Conservation (phyloP, 192 early-diverging fungal genomes). For the Coemansia sp. region DNA sequence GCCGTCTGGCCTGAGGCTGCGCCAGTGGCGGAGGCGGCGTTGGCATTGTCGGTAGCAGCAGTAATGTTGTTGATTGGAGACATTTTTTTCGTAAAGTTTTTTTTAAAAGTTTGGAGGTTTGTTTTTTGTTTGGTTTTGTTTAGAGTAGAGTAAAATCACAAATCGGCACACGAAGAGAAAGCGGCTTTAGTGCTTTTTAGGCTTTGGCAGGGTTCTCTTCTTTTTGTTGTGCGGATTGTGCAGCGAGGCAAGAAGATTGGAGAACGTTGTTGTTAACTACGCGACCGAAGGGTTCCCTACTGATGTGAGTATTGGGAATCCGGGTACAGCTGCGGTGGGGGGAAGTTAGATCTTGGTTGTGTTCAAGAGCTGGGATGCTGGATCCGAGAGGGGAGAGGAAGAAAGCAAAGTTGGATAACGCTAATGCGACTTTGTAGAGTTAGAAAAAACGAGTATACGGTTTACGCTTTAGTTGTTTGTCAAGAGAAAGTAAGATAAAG, state of each 20-base stretch:
- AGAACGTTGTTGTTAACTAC: conserved; percentile 57
- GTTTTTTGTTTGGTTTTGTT: conserved; percentile 10
- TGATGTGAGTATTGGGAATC: conserved; percentile 8
- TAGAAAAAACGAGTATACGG: not conserved
- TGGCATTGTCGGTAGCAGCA: conserved; percentile 20
- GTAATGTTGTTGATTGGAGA: conserved; percentile 42
- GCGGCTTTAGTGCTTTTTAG: conserved; percentile 58
- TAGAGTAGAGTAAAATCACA: conserved; percentile 23
- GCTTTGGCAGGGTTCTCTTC: conserved; percentile 69
- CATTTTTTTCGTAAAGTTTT: conserved; percentile 11
- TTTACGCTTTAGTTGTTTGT: not conserved
- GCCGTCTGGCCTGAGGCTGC: conserved; percentile 50
- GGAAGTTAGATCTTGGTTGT: conserved; percentile 12
- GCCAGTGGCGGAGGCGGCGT: conserved; percentile 30
- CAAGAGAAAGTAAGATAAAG: conserved; percentile 8
- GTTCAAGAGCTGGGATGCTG: not conserved
- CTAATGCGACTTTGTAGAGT: not conserved
- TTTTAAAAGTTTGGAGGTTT: conserved; percentile 22
- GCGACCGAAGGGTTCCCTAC: not conserved
- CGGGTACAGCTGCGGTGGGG: not conserved
- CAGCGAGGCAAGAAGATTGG: conserved; percentile 75
- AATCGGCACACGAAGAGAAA: conserved; percentile 35
- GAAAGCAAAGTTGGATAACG: not conserved
- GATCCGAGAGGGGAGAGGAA: not conserved
- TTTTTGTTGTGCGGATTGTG: conserved; percentile 81